Conservation (phyloP, 1,139 yeast species). For the Groenewaldozyma sp. region DNA sequence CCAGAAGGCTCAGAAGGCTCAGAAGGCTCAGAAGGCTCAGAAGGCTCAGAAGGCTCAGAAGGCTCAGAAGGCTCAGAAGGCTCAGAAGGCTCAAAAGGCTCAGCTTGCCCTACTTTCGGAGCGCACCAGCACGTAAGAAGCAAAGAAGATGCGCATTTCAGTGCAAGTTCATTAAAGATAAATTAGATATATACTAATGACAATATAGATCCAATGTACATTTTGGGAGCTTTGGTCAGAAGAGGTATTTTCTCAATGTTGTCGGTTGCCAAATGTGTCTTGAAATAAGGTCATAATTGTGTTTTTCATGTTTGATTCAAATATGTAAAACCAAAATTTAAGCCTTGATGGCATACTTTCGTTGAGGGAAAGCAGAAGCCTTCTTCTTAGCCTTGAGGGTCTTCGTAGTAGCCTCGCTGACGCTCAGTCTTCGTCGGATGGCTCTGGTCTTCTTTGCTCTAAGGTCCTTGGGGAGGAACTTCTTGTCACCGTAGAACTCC, state of each 20-base stretch:
- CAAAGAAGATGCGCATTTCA: too few relatives aligned
- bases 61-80: too few relatives aligned
- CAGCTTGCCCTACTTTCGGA: too few relatives aligned
- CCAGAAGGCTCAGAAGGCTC: too few relatives aligned
- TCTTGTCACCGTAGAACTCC: slow-evolving; percentile 90
- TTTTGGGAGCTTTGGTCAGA: neutral
- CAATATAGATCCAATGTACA: too few relatives aligned
- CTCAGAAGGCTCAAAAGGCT: too few relatives aligned
- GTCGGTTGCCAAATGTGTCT: neutral
- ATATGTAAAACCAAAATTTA: slow-evolving; percentile 37
- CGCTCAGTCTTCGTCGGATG: slow-evolving; percentile 93
- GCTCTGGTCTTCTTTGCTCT: slow-evolving; percentile 99
- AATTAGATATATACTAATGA: too few relatives aligned
- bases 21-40: too few relatives aligned
- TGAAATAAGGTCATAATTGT: slow-evolving; percentile 4
- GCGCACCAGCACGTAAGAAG: too few relatives aligned
- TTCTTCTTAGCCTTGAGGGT: slow-evolving; percentile 90
- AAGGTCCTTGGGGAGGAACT: slow-evolving; percentile 96
- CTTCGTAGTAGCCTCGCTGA: slow-evolving; percentile 69
- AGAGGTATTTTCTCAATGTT: neutral
- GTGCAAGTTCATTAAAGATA: too few relatives aligned
- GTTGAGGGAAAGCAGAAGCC: slow-evolving; percentile 94
- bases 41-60: too few relatives aligned
- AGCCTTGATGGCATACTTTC: slow-evolving; percentile 98
- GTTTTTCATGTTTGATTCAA: slow-evolving; percentile 7